Conservation (phyloP, 2,329 filamentous ascomycete species). For the Paraconiothyrium sp. region DNA sequence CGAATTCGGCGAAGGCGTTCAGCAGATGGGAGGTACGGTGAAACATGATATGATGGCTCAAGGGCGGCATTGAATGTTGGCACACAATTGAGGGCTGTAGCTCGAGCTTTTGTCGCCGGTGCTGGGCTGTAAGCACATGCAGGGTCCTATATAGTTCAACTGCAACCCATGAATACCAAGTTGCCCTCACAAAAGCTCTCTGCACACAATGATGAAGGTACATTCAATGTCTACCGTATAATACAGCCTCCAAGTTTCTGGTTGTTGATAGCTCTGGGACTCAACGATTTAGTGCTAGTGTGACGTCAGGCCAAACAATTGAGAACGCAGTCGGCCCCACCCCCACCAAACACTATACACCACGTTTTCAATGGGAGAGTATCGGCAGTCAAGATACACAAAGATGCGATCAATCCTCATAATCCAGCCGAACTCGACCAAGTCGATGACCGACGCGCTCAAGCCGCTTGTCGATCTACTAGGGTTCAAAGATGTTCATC, state of each 20-base stretch:
- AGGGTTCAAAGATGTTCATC: conserved; percentile 54
- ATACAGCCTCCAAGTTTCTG: background rate
- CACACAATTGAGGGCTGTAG: background rate
- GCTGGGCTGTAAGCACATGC: background rate
- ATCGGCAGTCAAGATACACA: conserved; percentile 33
- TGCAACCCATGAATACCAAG: conserved; percentile 4
- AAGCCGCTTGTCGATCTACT: conserved; percentile 59
- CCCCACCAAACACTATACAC: conserved; percentile 8
- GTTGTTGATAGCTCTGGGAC: background rate
- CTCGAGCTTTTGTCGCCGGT: conserved; percentile 2
- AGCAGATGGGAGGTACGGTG: conserved; percentile 10
- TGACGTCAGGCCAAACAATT: background rate
- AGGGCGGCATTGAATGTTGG: background rate
- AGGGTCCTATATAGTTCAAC: conserved; percentile 24
- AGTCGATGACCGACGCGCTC: conserved; percentile 75
- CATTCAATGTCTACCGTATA: background rate
- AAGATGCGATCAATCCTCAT: conserved; percentile 67
- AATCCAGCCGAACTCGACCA: conserved; percentile 82
- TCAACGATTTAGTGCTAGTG: background rate
- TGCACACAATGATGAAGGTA: background rate
- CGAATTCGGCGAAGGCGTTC: conserved; percentile 28
- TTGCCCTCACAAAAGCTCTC: background rate
- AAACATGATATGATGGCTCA: background rate
- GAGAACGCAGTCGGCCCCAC: background rate
- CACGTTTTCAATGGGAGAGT: conserved; percentile 35